Conservation (phyloP, 495 filamentous ascomycete species). For the Aspergillus bridgeri region DNA sequence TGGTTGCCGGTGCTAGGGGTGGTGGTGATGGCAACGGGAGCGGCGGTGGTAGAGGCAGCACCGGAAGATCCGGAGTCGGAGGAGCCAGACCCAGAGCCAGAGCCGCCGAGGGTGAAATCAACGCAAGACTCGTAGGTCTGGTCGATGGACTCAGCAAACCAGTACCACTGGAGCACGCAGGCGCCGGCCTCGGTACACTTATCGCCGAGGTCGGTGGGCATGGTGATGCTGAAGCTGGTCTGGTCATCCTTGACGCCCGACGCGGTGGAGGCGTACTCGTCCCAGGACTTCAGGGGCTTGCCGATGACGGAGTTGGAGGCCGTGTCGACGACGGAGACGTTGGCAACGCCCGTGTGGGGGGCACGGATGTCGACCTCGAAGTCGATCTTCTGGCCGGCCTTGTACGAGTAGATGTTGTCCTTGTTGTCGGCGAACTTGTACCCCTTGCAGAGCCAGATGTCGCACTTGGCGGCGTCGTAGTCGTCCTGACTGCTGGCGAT, state of each 20-base stretch:
- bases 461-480: slow-evolving; percentile 57
- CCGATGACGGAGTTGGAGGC: slow-evolving; percentile 55
- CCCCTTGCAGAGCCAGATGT: slow-evolving; percentile 69
- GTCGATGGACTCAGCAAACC: slow-evolving; percentile 60
- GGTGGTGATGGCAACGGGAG: slow-evolving; percentile 11
- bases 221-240: slow-evolving; percentile 61
- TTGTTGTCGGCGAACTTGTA: slow-evolving; percentile 69
- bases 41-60: slow-evolving; percentile 10
- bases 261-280: slow-evolving; percentile 50
- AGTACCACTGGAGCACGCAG: slow-evolving; percentile 69
- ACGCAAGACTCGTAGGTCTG: slow-evolving; percentile 75
- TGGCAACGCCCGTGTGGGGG: slow-evolving; percentile 63
- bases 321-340: slow-evolving; percentile 67
- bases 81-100: slow-evolving; percentile 22
- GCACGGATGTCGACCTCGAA: slow-evolving; percentile 59
- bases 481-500: slow-evolving; percentile 50
- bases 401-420: slow-evolving; percentile 60
- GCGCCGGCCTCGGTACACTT: slow-evolving; percentile 58
- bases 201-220: slow-evolving; percentile 54
- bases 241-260: slow-evolving; percentile 52
- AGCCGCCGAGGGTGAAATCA: slow-evolving; percentile 59
- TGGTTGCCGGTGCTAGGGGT: slow-evolving; percentile 13
- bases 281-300: slow-evolving; percentile 54
- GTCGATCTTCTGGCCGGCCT: slow-evolving; percentile 55
- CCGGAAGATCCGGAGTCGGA: slow-evolving; percentile 10